These are phyloP conservation scores for Termitomyces sp. DNA, from an alignment of 768 basidiomycete species.

Conservation along the genomic window DNA sequence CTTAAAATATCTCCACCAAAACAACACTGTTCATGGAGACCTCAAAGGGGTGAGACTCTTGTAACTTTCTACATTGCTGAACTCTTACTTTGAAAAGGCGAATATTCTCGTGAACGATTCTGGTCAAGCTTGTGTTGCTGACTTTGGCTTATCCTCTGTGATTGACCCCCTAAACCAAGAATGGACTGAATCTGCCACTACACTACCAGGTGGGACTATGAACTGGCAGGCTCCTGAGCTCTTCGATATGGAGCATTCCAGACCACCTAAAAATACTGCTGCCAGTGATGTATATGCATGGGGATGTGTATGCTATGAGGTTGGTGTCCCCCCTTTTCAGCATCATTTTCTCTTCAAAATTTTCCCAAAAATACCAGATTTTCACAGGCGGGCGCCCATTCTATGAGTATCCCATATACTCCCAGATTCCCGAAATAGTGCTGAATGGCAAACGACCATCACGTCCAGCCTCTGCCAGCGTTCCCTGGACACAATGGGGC, in stretches of 20 bases:
- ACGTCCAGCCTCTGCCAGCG: neutral
- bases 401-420: neutral
- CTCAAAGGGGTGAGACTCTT: neutral
- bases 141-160: slow-evolving; percentile 3
- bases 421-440: neutral
- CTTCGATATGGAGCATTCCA: neutral
- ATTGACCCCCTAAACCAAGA: neutral
- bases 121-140: neutral
- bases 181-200: neutral
- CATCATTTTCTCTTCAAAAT: neutral
- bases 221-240: slow-evolving; percentile 4
- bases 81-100: neutral
- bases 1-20: neutral
- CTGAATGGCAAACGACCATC: neutral
- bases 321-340: neutral
- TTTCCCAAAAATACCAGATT: neutral
- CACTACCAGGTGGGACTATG: neutral
- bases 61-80: neutral
- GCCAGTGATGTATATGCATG: slow-evolving; percentile 2
- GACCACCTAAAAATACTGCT: neutral
- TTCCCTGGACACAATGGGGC: neutral
- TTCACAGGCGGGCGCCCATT: neutral
- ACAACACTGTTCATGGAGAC: neutral
- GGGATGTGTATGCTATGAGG: slow-evolving; percentile 3
- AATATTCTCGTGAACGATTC: neutral